A percentile compares a stretch with the other conserved stretches of the same genome.
Conservation (phyloP, 176 grass and related monocot genomes). For the Lolium multiflorum region DNA sequence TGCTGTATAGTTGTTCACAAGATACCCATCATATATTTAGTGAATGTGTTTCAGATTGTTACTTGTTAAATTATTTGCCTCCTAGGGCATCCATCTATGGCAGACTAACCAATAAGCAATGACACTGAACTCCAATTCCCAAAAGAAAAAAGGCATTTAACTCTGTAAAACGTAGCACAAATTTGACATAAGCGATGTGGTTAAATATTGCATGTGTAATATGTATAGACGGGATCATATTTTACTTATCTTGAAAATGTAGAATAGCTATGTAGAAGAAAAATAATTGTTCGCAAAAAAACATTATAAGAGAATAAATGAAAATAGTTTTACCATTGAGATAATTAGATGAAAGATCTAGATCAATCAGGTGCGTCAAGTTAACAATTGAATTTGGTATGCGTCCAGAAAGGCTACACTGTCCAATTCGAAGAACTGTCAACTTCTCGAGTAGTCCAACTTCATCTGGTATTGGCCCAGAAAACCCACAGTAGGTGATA, state of each 20-base stretch:
- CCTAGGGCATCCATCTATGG: no score
- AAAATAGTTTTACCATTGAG: neutral
- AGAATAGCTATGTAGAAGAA: neutral
- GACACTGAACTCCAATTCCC: neutral
- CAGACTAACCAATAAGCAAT: neutral
- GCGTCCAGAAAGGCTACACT: neutral
- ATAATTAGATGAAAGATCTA: neutral
- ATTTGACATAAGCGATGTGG: neutral
- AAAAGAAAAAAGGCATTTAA: neutral
- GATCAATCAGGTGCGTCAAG: constrained; percentile 19
- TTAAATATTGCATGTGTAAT: neutral
- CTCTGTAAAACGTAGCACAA: neutral
- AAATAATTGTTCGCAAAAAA: neutral
- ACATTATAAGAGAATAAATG: neutral
- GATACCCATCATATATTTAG: no score
- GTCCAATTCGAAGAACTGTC: neutral
- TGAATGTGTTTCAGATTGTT: neutral
- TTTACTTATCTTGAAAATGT: neutral
- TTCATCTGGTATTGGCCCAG: neutral
- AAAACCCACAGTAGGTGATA: neutral
- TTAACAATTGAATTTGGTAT: constrained; percentile 47
- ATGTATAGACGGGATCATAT: no score
- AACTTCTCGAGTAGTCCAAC: neutral
- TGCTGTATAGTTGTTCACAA: no score
- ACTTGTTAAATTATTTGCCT: no score